Percentiles rank a stretch among this genome's conserved stretches.
These are phyloP conservation scores for Phytophthora rubi DNA, from an alignment of 352 stramenopile species.

Conservation along the genomic window DNA sequence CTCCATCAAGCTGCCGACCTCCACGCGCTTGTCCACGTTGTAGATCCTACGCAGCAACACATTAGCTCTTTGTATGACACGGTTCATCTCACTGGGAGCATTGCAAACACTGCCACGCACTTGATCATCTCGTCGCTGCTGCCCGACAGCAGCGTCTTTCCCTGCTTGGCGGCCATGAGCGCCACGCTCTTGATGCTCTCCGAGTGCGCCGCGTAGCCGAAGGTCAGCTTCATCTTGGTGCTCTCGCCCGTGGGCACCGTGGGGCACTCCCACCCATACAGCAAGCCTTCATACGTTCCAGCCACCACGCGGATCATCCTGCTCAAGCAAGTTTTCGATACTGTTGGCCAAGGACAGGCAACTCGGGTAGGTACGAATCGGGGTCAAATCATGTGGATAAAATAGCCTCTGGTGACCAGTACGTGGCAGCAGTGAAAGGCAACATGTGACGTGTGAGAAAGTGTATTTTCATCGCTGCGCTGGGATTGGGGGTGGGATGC, in stretches of 20 bases:
- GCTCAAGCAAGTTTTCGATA: constrained; percentile 3
- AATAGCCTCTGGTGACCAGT: constrained; percentile 17
- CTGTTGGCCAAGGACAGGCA: constrained; percentile 39
- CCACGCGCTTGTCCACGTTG: constrained; percentile 88
- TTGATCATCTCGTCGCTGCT: constrained; percentile 90
- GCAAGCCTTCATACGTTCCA: constrained; percentile 86
- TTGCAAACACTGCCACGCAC: constrained; percentile 41
- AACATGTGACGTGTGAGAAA: constrained; percentile 54
- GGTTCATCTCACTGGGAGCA: background rate
- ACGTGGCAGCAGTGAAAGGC: constrained; percentile 30
- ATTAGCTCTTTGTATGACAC: constrained; percentile 5
- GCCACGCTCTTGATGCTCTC: constrained; percentile 90
- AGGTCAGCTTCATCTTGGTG: constrained; percentile 84
- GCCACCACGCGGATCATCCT: constrained; percentile 81
- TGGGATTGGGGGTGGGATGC: constrained; percentile 34
- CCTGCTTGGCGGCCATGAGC: constrained; percentile 79
- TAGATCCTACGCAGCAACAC: constrained; percentile 65
- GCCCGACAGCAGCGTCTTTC: constrained; percentile 85
- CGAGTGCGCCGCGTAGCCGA: constrained; percentile 82
- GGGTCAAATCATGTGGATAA: constrained; percentile 13
- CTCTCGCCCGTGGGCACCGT: constrained; percentile 34
- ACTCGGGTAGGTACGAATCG: constrained; percentile 41
- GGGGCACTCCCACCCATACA: constrained; percentile 85
- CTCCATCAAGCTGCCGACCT: constrained; percentile 88
- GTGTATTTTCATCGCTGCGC: constrained; percentile 31